Evolutionary conservation across 2,329 filamentous ascomycete genomes (phyloP), one percentile per base, ranked within the genome.

Genomic region (Xylariaceae sp.): DNA sequence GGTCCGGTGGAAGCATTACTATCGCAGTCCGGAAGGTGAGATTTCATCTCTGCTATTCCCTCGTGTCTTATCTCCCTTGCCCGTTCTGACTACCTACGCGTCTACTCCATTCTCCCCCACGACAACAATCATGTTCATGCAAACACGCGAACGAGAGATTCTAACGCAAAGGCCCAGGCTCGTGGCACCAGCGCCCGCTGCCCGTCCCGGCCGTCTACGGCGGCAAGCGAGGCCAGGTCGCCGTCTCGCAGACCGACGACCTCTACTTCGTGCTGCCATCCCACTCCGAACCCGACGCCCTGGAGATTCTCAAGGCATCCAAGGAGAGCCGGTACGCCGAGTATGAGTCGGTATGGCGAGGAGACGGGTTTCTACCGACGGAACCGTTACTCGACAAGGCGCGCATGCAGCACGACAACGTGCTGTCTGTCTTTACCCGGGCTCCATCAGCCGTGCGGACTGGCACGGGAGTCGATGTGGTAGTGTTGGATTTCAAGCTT

Each of bases 1-100:
- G 17, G 34, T 42, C 39, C 39, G 53, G 37, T 69, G 67, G 66
- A 67, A 64, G 37, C 66, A 68, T 49, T 68, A 69, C 43, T 64
- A 67, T 44, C 52, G 61, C 15, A 48, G 55, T 4, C 58, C 64
- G 2, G 42, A 47, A 12, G 62, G 64, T 63, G 30, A 43, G 57
- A 48, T 15, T 19, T 11, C 19, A 3, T 38, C 32, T 13, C 12
- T 16, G 11, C 22, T 22, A 19, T 9, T 30, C 18, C 15, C 18
- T 32, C 8, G 30, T 8, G 18, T 29, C 34, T 26, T 7, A 26
- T 7, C 31, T 19, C 16, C 29, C n/a, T n/a, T n/a, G n/a, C n/a
- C n/a, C n/a, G n/a, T n/a, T n/a, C n/a, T n/a, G n/a, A n/a, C n/a
- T n/a, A n/a, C n/a, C n/a, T n/a, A n/a, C n/a, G n/a, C n/a, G n/a